Conservation (phyloP, 257 asterid species). For the Solanum infundibuliforme region DNA sequence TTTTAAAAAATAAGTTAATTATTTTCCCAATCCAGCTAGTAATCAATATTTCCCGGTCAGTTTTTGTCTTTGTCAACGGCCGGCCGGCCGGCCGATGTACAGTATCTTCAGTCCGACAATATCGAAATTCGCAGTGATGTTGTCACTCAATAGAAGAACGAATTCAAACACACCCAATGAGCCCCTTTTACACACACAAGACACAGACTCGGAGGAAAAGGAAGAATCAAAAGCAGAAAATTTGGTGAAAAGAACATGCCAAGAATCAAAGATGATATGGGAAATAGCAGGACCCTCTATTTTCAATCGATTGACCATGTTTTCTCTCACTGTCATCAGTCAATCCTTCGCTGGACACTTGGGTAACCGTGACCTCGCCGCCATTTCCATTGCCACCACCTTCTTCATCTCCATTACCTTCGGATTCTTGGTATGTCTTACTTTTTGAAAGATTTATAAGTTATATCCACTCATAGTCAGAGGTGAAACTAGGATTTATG, state of each 20-base stretch:
- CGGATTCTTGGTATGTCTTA: constrained; percentile 37
- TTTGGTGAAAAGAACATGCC: constrained; percentile 8
- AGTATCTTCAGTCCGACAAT: not conserved
- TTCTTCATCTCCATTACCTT: constrained; percentile 43
- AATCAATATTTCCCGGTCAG: not conserved
- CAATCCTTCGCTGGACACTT: constrained; percentile 52
- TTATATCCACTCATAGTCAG: not conserved
- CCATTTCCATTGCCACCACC: constrained; percentile 53
- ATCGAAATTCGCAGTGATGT: not conserved
- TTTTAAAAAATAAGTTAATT: no score
- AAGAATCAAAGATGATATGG: constrained; percentile 40
- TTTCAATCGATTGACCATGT: constrained; percentile 43
- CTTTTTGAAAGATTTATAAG: not conserved
- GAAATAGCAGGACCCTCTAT: constrained; percentile 43
- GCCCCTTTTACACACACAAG: not conserved
- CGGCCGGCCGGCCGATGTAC: not conserved
- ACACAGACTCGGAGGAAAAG: not conserved
- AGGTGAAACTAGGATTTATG: not conserved
- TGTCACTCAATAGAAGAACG: not conserved
- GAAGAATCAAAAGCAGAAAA: not conserved
- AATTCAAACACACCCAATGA: not conserved
- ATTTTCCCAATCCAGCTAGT: not conserved
- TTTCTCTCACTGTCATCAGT: constrained; percentile 37
- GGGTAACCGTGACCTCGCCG: constrained; percentile 33
- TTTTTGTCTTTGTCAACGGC: not conserved